Evolutionary conservation across 306 rosid species (phyloP), one percentile per base, ranked within the genome.

Genomic region (Quercus gilva): DNA sequence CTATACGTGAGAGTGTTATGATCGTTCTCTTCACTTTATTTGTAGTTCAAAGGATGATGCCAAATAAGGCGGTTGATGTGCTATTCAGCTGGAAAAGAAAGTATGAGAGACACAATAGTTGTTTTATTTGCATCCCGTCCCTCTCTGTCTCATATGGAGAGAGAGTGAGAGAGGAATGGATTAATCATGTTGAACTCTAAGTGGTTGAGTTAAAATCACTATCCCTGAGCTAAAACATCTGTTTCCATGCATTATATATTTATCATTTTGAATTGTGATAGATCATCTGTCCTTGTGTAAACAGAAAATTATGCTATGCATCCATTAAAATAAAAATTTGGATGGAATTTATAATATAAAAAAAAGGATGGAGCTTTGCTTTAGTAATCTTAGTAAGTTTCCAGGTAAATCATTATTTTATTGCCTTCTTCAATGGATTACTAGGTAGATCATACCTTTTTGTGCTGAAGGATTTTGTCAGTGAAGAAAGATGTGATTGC

Each of bases 401-500:
- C 65, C 14, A 2, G 9, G 17, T 21, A 49, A 49, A 12, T 49
- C 53, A 59, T 59, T 20, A 59, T 59, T 23, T 23, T 23, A 23
- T 59, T 23, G 31, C 65, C 33, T 59, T 59, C 31, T 21, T 21
- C 28, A 21, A 23, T 59, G 23, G 65, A 11, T 59, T 20, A 59
- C 28, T 59, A 59, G 65, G 65, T 59, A 11, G 8, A 11, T 10
- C 15, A 23, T n/a, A 11, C 51, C 52, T 67, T 33, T 5, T 26
- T 28, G 69, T 28, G 69, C 69, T 67, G 72, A 5, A 33, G 14
- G 19, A 28, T 18, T 17, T 65, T 31, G 43, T 17, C 15, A 8
- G 18, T 33, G 3, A 18, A 19, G 72, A 33, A 75, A 20, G 67
- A 56, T 76, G 82, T 19, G 25, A 55, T 35, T 79, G 76, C 68